A percentile compares a stretch with the other conserved stretches of the same genome.
Conservation (phyloP, 345 rosid species). For the Iberis pinnata region DNA sequence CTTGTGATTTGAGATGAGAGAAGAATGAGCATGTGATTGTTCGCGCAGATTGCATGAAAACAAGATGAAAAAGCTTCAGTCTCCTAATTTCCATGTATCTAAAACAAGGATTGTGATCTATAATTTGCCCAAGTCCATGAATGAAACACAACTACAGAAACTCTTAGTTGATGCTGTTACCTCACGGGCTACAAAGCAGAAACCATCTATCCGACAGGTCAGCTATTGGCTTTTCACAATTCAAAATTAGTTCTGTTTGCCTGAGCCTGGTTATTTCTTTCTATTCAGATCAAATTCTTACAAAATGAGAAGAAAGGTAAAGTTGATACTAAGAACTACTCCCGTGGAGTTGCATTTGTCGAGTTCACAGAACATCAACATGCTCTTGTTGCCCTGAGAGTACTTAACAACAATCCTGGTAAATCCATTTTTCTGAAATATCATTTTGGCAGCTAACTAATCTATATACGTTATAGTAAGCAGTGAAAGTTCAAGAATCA, state of each 20-base stretch:
- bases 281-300: constrained; percentile 65
- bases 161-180: constrained; percentile 66
- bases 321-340: constrained; percentile 52
- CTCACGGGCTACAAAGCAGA: constrained; percentile 90
- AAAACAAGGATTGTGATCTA: constrained; percentile 69
- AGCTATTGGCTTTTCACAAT: no score
- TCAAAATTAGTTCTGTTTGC: no score
- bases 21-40: constrained; percentile 10
- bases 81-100: constrained; percentile 90
- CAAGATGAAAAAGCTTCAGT: constrained; percentile 75
- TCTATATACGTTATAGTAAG: neutral
- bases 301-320: constrained; percentile 58
- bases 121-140: constrained; percentile 79
- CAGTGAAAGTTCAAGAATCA: constrained; percentile 3
- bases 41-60: constrained; percentile 66
- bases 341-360: constrained; percentile 84
- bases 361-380: constrained; percentile 82
- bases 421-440: constrained; percentile 14
- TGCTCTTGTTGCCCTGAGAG: constrained; percentile 87
- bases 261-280: constrained; percentile 7
- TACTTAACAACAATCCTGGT: constrained; percentile 91
- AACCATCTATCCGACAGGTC: constrained; percentile 77
- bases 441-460: no score
- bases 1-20: constrained; percentile 8
- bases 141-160: constrained; percentile 55